Percentiles rank a stretch among this genome's conserved stretches.
Evolutionary conservation across 352 stramenopile genomes (phyloP).

Genomic region (Globisporangium barbulae): DNA sequence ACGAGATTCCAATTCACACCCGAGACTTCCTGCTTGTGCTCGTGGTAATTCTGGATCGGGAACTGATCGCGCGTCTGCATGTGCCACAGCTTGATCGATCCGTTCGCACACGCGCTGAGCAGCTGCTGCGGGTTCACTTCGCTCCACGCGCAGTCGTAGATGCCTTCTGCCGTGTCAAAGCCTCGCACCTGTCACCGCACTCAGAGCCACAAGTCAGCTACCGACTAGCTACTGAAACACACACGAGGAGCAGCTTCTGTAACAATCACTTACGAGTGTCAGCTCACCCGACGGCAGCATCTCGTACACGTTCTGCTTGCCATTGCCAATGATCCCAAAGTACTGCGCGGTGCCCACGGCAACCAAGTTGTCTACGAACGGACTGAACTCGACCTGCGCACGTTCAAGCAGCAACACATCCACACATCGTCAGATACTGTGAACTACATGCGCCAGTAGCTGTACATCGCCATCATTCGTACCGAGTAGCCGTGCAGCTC

Average conservation of each 20-base stretch:
- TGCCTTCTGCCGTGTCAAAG: slow-evolving; percentile 88
- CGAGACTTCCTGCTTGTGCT: slow-evolving; percentile 84
- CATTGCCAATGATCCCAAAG: slow-evolving; percentile 92
- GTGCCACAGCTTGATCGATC: slow-evolving; percentile 89
- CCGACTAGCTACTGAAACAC: neutral
- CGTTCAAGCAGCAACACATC: neutral
- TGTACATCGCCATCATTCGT: neutral
- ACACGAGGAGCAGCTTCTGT: neutral
- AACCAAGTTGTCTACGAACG: slow-evolving; percentile 85
- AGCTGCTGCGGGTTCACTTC: slow-evolving; percentile 85
- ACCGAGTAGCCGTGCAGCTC: slow-evolving; percentile 72
- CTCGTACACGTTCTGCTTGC: slow-evolving; percentile 81
- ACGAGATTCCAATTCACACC: slow-evolving; percentile 91
- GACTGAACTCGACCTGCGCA: slow-evolving; percentile 87
- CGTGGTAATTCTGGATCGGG: slow-evolving; percentile 85
- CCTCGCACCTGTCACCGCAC: slow-evolving; percentile 50
- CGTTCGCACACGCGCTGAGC: slow-evolving; percentile 84
- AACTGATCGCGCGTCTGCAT: slow-evolving; percentile 85
- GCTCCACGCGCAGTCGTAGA: slow-evolving; percentile 91
- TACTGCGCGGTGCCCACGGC: slow-evolving; percentile 89
- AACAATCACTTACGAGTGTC: slow-evolving; percentile 35
- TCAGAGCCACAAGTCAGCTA: neutral
- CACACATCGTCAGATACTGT: neutral
- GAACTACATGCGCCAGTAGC: neutral
- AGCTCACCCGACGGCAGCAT: slow-evolving; percentile 63